phyloP scores from a whole-genome alignment of 495 filamentous ascomycete genomes.

The Daldinia caldariorum region DNA sequence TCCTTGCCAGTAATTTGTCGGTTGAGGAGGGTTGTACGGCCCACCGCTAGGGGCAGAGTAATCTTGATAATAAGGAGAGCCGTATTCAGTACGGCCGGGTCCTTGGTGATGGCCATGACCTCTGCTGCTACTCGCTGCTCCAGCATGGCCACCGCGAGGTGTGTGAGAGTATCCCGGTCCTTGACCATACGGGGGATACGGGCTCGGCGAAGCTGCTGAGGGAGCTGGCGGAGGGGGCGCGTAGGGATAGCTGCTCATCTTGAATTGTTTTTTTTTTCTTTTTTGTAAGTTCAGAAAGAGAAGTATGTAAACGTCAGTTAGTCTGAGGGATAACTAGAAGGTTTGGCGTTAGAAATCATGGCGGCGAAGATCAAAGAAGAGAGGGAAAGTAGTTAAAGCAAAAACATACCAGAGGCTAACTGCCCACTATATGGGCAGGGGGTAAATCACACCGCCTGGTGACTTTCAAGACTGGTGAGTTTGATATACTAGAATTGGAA shows the following conservation, averaged over 20 bases:
- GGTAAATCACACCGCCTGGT: slow-evolving; percentile 9
- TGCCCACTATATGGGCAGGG: slow-evolving; percentile 3
- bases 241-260: slow-evolving; percentile 60
- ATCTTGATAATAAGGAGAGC: slow-evolving; percentile 42
- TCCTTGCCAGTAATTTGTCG: slow-evolving; percentile 50
- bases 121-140: slow-evolving; percentile 37
- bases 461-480: slow-evolving; percentile 2
- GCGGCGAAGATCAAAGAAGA: neutral
- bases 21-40: slow-evolving; percentile 47
- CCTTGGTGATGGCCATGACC: slow-evolving; percentile 46
- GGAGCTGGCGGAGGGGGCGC: slow-evolving; percentile 66
- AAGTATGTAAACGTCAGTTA: neutral
- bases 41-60: slow-evolving; percentile 40
- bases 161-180: slow-evolving; percentile 42
- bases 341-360: slow-evolving; percentile 17
- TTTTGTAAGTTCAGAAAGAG: slow-evolving; percentile 11
- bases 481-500: neutral
- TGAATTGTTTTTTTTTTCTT: too few species aligned
- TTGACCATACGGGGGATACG: slow-evolving; percentile 54
- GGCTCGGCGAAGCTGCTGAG: slow-evolving; percentile 51
- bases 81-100: slow-evolving; percentile 34
- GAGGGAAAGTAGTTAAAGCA: neutral
- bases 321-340: neutral
- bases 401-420: slow-evolving; percentile 11
- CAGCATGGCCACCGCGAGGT: slow-evolving; percentile 43